Base-by-base conservation (phyloP, 139 green algal species). In the Auxenochlorella pyrenoidosa region DNA sequence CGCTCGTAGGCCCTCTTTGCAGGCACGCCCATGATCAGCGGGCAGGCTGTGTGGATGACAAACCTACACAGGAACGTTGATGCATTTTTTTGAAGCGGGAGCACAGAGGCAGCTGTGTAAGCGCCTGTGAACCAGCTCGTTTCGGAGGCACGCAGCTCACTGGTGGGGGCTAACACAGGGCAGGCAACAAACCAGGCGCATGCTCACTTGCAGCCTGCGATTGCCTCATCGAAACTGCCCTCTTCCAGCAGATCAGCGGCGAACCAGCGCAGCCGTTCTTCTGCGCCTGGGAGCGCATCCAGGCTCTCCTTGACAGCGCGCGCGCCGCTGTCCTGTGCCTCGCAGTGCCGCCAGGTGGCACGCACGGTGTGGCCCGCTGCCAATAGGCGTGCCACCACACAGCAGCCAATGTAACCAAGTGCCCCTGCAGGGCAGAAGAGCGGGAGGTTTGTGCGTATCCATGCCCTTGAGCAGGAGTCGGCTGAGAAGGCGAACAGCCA, bases 11-110 rank as follows among this genome's bases (percentile, higher is more conserved):
- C 90, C 40, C 71, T 41, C 41, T 77, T 65, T 10, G 81, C 38
- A 3, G 75, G 47, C 30, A 54, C n/a, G 26, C n/a, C n/a, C 65
- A 90, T 58, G 38, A 79, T 44, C 34, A 90, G 75, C 5, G 91
- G 91, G 18, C 83, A 90, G 24, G 94, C 94, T 24, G 89, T 93
- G 63, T 96, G 94, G 24, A 96, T 88, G 47, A 96, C 93, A 18
- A 87, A 89, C 34, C 90, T 87, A 75, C 91, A 94, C 24, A 22
- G 34, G 30, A 16, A 38, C 10, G 13, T 51, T 32, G 15, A 51
- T n/a, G n/a, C n/a, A n/a, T n/a, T n/a, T n/a, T n/a, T n/a, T n/a
- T n/a, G n/a, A n/a, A n/a, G n/a, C n/a, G n/a, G n/a, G n/a, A n/a
- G n/a, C n/a, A n/a, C n/a, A n/a, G n/a, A n/a, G n/a, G n/a, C n/a